Percentiles rank a stretch among this genome's conserved stretches.
Conservation (phyloP, 805 yeast genomes). For the Helenozyma rhizophorensis region DNA sequence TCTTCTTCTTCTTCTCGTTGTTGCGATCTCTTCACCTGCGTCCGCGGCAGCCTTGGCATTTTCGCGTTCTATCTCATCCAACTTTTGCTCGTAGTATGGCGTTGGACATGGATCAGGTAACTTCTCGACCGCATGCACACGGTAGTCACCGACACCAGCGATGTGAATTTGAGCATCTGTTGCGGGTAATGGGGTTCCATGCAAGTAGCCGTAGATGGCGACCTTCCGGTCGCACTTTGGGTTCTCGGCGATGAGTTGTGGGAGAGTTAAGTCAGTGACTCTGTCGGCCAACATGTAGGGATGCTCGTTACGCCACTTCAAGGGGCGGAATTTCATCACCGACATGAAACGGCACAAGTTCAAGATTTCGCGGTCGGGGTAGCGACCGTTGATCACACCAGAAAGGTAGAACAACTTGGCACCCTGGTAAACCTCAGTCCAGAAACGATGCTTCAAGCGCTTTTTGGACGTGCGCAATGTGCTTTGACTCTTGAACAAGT, state of each 20-base stretch:
- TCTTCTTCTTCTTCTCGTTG: constrained; percentile 59
- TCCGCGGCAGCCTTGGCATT: constrained; percentile 61
- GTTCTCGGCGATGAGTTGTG: constrained; percentile 70
- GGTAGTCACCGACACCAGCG: constrained; percentile 92
- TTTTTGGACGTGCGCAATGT: constrained; percentile 90
- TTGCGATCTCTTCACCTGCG: constrained; percentile 50
- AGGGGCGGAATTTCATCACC: constrained; percentile 98
- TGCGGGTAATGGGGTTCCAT: constrained; percentile 81
- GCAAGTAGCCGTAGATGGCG: constrained; percentile 90
- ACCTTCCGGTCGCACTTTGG: constrained; percentile 84
- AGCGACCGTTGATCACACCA: constrained; percentile 95
- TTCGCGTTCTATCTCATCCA: constrained; percentile 79
- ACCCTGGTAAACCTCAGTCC: constrained; percentile 99
- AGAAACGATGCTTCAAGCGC: constrained; percentile 85
- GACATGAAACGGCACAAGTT: constrained; percentile 89
- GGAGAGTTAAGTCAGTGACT: constrained; percentile 91
- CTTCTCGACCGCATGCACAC: constrained; percentile 73
- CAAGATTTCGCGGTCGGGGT: constrained; percentile 93
- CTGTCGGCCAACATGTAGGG: constrained; percentile 91
- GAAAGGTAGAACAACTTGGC: constrained; percentile 92
- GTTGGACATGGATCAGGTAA: constrained; percentile 99
- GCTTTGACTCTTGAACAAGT: constrained; percentile 83
- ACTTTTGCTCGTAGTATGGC: constrained; percentile 81
- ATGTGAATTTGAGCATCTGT: constrained; percentile 77
- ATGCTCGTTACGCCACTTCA: constrained; percentile 98